phyloP scores from a whole-genome alignment of 192 early-diverging fungal species.

The Rhizoclosmatium sp. region DNA sequence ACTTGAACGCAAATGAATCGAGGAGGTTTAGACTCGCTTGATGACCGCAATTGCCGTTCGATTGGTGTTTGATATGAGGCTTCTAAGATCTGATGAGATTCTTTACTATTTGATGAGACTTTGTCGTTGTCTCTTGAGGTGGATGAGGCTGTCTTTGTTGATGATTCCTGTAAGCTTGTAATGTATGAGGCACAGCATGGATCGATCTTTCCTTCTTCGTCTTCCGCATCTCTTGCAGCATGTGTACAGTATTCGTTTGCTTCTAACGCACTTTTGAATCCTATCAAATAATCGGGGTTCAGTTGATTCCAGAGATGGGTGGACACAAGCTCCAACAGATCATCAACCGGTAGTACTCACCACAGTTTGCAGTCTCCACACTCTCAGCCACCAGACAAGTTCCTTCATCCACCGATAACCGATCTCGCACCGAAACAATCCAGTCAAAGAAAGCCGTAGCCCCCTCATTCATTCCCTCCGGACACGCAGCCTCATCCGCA shows the following conservation, averaged over 20 bases:
- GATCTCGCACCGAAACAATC: background rate
- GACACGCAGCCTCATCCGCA: background rate
- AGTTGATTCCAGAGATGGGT: background rate
- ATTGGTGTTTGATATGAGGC: background rate
- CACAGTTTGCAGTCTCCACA: constrained; percentile 3
- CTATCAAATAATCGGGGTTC: too few relatives aligned
- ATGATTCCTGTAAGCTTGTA: too few relatives aligned
- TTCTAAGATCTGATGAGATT: background rate
- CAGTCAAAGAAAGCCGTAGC: background rate
- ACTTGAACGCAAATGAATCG: constrained; percentile 28
- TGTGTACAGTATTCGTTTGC: background rate
- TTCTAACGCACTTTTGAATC: background rate
- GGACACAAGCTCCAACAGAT: background rate
- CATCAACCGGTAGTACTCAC: background rate
- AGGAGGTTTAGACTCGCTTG: background rate
- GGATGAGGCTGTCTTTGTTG: too few relatives aligned
- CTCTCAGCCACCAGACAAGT: constrained; percentile 6
- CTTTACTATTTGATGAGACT: background rate
- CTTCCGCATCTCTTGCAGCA: background rate
- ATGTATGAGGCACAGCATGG: constrained; percentile 4
- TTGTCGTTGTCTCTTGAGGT: background rate
- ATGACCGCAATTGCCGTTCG: background rate
- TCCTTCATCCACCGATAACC: background rate
- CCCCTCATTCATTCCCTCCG: background rate
- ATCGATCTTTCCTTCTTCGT: background rate